Evolutionary conservation across 768 basidiomycete species (phyloP), one percentile per base, ranked within the genome.

Genomic region (Sporobolomyces phaffii): DNA sequence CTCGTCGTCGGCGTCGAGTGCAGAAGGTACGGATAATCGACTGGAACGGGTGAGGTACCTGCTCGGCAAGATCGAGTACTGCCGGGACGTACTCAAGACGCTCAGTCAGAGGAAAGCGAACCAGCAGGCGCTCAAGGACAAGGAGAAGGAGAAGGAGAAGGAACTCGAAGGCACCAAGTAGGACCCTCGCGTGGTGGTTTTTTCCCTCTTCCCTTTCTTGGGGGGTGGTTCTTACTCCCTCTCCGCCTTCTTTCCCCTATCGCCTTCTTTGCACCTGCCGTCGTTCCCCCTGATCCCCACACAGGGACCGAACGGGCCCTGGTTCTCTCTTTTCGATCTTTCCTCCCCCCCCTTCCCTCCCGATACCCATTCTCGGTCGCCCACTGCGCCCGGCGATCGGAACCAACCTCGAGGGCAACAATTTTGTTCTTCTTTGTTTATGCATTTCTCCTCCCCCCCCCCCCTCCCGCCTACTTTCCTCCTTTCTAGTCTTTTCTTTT

Each of bases 1-100:
- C 40, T 29, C 41, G 11, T 31, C 45, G 15, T 20, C 48, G 15
- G 62, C 58, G 65, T 22, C 41, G 59, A 40, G 24, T 26, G 31
- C 47, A 26, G 31, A 34, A 33, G 28, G 31, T n/a, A 47, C 41
- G 36, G 45, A 58, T 11, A 22, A 49, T 11, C 1, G 47, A 26
- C 49, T 70, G 15, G 68, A 67, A 20, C 28, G 48, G 9, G n/a
- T 66, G 7, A 28, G 51, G 36, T 57, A 60, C 56, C 77, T 91
- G 40, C 77, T 91, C 36, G 87, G 87, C 69, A 91, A 91, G 80
- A 82, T 91, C 72, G 86, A 86, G 77, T 92, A 89, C 77, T 89
- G 87, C 80, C 87, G 86, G 75, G 90, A 92, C 76, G 88, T 92
- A 38, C 81, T 92, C 17, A 66, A 45, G 54, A 61, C 54, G 14